These are phyloP conservation scores for Globisporangium megalacanthum DNA, from an alignment of 352 stramenopile genomes.

Conservation along the genomic window DNA sequence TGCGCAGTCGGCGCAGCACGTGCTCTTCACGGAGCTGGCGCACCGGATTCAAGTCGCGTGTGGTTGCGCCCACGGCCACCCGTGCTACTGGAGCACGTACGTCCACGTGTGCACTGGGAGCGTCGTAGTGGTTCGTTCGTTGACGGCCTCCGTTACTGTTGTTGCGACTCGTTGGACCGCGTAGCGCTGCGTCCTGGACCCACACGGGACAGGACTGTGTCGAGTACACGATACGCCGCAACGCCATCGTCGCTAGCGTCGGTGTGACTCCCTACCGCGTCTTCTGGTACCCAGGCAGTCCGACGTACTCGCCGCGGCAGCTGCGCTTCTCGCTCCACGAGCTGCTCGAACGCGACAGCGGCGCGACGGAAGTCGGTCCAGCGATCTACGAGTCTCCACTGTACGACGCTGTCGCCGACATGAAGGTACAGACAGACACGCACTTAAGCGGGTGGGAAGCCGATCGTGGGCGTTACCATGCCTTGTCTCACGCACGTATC, in stretches of 20 bases:
- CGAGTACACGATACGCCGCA: conserved; percentile 43
- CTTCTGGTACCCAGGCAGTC: conserved; percentile 65
- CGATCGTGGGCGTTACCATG: no score
- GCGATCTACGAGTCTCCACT: conserved; percentile 47
- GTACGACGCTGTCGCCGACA: conserved; percentile 46
- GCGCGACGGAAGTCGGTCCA: conserved; percentile 4
- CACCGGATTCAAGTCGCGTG: conserved; percentile 53
- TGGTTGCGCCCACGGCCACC: conserved; percentile 44
- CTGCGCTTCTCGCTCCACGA: conserved; percentile 60
- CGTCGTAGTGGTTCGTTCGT: no score
- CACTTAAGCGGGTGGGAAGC: no score
- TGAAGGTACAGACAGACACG: conserved; percentile 16
- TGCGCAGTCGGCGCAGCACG: conserved; percentile 18
- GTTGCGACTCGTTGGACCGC: no score
- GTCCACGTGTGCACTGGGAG: neutral
- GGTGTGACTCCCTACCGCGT: conserved; percentile 61
- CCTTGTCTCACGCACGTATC: no score
- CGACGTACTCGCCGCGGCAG: conserved; percentile 55
- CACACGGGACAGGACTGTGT: conserved; percentile 37
- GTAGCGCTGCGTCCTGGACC: conserved; percentile 10
- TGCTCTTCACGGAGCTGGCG: conserved; percentile 29
- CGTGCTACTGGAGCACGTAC: conserved; percentile 84
- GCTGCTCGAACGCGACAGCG: conserved; percentile 9
- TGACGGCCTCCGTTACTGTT: no score
- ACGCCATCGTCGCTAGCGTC: conserved; percentile 40